Percentiles rank a stretch among this genome's conserved stretches.
Evolutionary conservation across 306 rosid genomes (phyloP).

Genomic region (Dryas alaskensis): DNA sequence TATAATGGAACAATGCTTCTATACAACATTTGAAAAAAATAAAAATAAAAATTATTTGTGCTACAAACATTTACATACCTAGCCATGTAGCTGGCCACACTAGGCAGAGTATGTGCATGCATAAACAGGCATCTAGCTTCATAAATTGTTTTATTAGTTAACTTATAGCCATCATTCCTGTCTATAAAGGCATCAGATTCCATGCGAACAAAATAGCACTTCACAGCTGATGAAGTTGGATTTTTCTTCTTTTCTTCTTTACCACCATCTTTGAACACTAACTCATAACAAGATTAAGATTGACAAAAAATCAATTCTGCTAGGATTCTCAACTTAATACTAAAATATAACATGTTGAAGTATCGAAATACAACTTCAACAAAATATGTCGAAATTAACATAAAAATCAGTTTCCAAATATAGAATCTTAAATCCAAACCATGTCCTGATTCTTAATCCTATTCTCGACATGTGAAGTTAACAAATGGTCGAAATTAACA

Average conservation of each 20-base stretch:
- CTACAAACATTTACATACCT: conserved; percentile 41
- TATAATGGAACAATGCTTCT: background rate
- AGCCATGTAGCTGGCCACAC: conserved; percentile 58
- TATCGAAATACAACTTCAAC: background rate
- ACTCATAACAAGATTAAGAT: conserved; percentile 17
- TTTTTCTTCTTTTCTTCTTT: conserved; percentile 59
- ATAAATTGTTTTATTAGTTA: conserved; percentile 36
- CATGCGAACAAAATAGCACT: conserved; percentile 63
- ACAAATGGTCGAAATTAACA: background rate
- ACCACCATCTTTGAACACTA: conserved; percentile 77
- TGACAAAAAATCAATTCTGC: background rate
- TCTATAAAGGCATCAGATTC: conserved; percentile 39
- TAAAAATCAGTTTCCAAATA: background rate
- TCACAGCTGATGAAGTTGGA: conserved; percentile 51
- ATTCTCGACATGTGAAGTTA: background rate
- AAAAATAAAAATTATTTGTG: background rate
- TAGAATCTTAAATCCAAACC: background rate
- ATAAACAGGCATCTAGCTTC: conserved; percentile 56
- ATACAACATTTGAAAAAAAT: background rate
- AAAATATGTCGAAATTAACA: background rate
- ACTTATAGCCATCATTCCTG: conserved; percentile 31
- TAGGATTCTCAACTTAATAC: background rate
- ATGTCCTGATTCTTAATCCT: background rate
- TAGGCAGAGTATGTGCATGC: conserved; percentile 52
- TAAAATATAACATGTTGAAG: background rate